Base-by-base conservation (phyloP, 2,329 filamentous ascomycete genomes). In the Claviceps purpurea region DNA sequence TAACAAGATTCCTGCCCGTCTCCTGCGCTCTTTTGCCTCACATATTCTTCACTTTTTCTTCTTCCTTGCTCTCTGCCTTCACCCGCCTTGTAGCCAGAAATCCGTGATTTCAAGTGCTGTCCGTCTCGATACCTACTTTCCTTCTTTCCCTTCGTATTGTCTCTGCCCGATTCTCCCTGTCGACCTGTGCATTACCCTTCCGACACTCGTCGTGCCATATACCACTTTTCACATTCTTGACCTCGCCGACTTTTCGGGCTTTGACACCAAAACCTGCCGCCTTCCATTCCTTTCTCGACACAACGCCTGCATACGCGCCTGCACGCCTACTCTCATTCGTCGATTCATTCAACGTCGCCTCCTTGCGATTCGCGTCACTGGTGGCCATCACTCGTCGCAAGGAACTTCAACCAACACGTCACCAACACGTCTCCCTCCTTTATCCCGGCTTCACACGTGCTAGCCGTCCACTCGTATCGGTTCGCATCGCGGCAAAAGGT, bases 181-280 rank as follows among this genome's bases (percentile, higher is more conserved):
- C 14, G 37, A 37, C 18, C 34, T 4, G 47, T 50, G 30, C 18
- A 43, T 42, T 49, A 34, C 42, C 10, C 8, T 49, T 37, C 34
- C 11, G 34, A 44, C 46, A 43, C 14, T 52, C 8, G 38, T 24
- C n/a, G 44, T 46, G 34, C 26, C 44, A 37, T 18, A 34, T 40
- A 52, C 50, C 44, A 34, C 44, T 34, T 50, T 52, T 52, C 34
- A 50, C 51, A 50, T 53, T 53, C 43, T 53, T 47, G 43, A 39
- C 48, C 48, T 53, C 38, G 48, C 18, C 24, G 43, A 41, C 48
- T 47, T 18, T 22, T 30, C 24, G 43, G 38, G 47, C 34, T 34
- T 34, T 34, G 10, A 11, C 34, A 14, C 43, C 39, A 39, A 24
- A 20, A 30, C 14, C 16, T 26, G 38, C 26, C 26, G 47, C 42